Evolutionary conservation across 768 basidiomycete genomes (phyloP).

Genomic region (Pleurotus pulmonarius): DNA sequence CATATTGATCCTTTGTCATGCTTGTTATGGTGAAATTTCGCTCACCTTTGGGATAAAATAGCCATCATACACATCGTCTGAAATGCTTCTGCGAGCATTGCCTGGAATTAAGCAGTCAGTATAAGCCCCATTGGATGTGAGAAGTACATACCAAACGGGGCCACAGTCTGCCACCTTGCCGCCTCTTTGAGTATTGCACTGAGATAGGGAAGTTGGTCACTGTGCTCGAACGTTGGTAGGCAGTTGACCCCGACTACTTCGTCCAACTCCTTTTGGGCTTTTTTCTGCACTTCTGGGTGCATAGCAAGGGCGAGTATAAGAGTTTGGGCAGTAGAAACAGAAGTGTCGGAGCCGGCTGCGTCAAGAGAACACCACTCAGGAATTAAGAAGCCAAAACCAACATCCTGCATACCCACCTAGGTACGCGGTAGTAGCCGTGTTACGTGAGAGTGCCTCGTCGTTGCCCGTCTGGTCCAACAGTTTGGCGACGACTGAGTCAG

Average conservation of each 20-base stretch:
- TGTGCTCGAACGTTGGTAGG: constrained; percentile 14
- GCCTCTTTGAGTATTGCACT: constrained; percentile 14
- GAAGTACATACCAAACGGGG: constrained; percentile 9
- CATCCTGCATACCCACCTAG: too few relatives aligned
- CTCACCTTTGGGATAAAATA: constrained; percentile 25
- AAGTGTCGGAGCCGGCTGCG: constrained; percentile 10
- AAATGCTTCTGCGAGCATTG: constrained; percentile 22
- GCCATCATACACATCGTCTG: constrained; percentile 31
- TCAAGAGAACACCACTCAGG: neutral
- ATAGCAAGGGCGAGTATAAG: constrained; percentile 14
- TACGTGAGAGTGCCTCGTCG: too few relatives aligned
- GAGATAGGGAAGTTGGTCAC: constrained; percentile 12
- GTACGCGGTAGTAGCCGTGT: too few relatives aligned
- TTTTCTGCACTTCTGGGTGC: constrained; percentile 15
- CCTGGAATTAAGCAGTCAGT: constrained; percentile 13
- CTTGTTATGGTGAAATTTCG: neutral
- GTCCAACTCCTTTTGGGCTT: constrained; percentile 16
- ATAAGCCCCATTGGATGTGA: neutral
- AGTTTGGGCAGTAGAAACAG: constrained; percentile 7
- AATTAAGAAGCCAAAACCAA: neutral
- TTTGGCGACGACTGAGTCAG: too few relatives aligned
- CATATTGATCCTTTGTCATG: neutral
- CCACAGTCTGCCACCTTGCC: constrained; percentile 12
- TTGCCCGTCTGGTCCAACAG: too few relatives aligned
- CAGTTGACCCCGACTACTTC: constrained; percentile 14